Base-by-base conservation (phyloP, 1,284 basidiomycete species). In the Inonotus hispidus region DNA sequence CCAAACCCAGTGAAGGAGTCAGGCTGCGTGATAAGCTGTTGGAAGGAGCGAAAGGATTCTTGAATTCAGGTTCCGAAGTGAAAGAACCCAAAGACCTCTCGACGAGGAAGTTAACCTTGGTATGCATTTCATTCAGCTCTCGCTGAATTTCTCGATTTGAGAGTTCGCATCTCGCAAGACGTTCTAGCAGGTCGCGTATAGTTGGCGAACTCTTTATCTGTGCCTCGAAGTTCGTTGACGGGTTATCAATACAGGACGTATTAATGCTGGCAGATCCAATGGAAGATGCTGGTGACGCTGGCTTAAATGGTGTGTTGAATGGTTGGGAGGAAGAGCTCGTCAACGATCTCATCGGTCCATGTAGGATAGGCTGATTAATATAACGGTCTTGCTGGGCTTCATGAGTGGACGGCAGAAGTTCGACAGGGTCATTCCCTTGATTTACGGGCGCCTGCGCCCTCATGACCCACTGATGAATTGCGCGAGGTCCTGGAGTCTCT, bases 231-330 rank as follows among this genome's bases (percentile, higher is more conserved):
- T 70, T 81, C 16, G 61, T 41, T 65, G 68, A 58, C 70, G 76
- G 58, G 67, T 71, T 70, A 59, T 83, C 82, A 54, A 72, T 66
- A 66, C 72, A 76, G 2, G 78, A 71, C 23, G 62, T 71, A 67
- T 83, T 80, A 45, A 85, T 83, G 67, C 85, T 87, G 50, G 80
- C 82, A 14, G 90, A 90, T 70, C 85, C 86, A 65, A 88, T 70
- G 6, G 90, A 92, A 11, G 89, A 91, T 21, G 84, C 86, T 7
- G 90, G 89, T 0, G 89, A 92, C 5, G 84, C 79, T 14, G 88
- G 87, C 7, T 78, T 76, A 66, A 82, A 79, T 53, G 72, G 68
- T 68, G 72, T 58, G 45, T 68, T 72, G 57, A 69, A 68, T 60
- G 72, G 71, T 29, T 69, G 69, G 14, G 71, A 69, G 2, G 71